Conservation (phyloP, 371 early-diverging fungal species). For the Haplosporangium sp. region DNA sequence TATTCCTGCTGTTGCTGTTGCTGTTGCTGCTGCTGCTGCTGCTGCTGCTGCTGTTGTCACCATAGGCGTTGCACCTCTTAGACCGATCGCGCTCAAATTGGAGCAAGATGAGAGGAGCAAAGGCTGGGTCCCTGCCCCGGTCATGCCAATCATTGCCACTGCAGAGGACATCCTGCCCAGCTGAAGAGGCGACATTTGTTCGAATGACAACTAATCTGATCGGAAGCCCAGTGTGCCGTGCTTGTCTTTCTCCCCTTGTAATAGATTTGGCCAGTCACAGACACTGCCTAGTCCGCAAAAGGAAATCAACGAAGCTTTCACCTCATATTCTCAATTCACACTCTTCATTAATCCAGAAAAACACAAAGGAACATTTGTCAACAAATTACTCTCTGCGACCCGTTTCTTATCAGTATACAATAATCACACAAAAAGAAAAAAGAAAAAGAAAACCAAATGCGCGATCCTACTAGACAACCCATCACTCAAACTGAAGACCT, state of each 20-base stretch:
- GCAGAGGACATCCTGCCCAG: constrained; percentile 40
- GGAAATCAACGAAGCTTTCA: background rate
- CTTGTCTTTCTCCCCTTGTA: background rate
- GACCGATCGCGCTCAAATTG: constrained; percentile 4
- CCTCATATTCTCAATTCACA: background rate
- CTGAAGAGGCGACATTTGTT: constrained; percentile 37
- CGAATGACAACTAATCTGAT: background rate
- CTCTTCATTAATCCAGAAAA: too few species aligned
- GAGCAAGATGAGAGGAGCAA: constrained; percentile 21
- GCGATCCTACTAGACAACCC: constrained; percentile 19
- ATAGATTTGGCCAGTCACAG: background rate
- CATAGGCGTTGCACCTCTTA: background rate
- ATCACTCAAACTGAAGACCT: constrained; percentile 15
- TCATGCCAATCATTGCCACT: constrained; percentile 25
- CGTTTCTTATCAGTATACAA: background rate
- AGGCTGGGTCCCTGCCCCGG: constrained; percentile 12
- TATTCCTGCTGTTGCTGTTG: background rate
- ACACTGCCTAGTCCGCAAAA: background rate
- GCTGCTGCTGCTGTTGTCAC: background rate
- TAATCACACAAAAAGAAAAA: background rate
- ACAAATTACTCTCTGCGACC: too few species aligned
- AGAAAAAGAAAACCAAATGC: constrained; percentile 12
- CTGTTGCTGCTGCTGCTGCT: too few species aligned
- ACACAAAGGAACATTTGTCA: background rate
- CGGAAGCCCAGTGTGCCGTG: background rate